phyloP scores from a whole-genome alignment of 2,329 filamentous ascomycete species.

The Epicoccum nigrum region DNA sequence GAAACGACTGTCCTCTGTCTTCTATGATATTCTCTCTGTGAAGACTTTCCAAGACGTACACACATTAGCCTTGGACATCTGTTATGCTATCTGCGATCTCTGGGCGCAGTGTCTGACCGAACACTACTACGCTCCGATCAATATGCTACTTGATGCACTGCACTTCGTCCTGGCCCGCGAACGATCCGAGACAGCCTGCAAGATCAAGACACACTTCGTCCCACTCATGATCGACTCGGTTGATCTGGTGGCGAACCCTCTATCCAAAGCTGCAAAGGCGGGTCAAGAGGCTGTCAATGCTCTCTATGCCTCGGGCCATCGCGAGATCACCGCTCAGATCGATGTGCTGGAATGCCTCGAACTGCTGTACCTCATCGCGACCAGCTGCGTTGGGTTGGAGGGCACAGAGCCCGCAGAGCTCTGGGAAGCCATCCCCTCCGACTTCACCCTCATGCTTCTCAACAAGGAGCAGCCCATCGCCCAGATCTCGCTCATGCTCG shows the following conservation, averaged over 20 bases:
- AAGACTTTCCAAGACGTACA: slow-evolving; percentile 56
- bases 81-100: slow-evolving; percentile 66
- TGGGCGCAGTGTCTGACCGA: slow-evolving; percentile 74
- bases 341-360: slow-evolving; percentile 68
- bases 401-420: slow-evolving; percentile 57
- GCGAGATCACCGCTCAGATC: slow-evolving; percentile 62
- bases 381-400: slow-evolving; percentile 59
- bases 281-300: slow-evolving; percentile 35
- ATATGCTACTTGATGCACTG: slow-evolving; percentile 68
- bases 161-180: slow-evolving; percentile 68
- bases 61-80: slow-evolving; percentile 67
- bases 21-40: slow-evolving; percentile 71
- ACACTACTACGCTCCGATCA: slow-evolving; percentile 66
- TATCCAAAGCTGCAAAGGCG: slow-evolving; percentile 44
- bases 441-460: slow-evolving; percentile 71
- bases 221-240: slow-evolving; percentile 53
- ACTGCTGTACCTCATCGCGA: slow-evolving; percentile 67
- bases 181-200: slow-evolving; percentile 63
- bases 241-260: slow-evolving; percentile 62
- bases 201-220: slow-evolving; percentile 63
- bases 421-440: slow-evolving; percentile 71
- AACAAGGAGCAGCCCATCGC: slow-evolving; percentile 68
- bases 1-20: slow-evolving; percentile 66
- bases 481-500: slow-evolving; percentile 69
- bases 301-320: slow-evolving; percentile 48